Base-by-base conservation (phyloP, 495 filamentous ascomycete genomes). In the Oleoguttula mirabilis region DNA sequence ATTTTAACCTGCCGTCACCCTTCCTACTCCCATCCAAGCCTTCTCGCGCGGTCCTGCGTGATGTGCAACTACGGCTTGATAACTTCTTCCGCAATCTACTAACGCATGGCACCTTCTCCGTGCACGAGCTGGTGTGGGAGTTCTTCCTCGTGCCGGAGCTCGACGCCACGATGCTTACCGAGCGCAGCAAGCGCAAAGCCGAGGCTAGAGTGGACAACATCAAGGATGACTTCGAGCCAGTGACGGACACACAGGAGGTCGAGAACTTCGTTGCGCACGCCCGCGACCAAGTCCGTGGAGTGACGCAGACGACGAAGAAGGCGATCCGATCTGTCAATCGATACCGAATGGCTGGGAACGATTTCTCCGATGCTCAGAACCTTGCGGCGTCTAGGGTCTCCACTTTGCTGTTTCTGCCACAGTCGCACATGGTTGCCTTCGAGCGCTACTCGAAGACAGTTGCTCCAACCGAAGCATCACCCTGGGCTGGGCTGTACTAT, bases 41-140 rank as follows among this genome's bases (percentile, higher is more conserved):
- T 17, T 92, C 88, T 10, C 73, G 88, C 25, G 78, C 87, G 1
- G 73, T 93, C 5, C 67, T 96, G 25, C 78, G 84, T 45, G 86
- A 95, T 56, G 80, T 86, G 21, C 92, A 96, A 59, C 62, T 88
- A 33, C 79, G 80, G 21, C 75, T 94, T 6, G 86, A 96, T 61
- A 75, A 73, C 24, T 94, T 95, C 53, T 62, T 99, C 43, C 80
- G 82, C 33, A 82, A 86, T 6, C 69, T 99, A 17, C 68, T 99
- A 23, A 67, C 75, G 0, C 92, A 99, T 55, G 82, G 92, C 2
- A 95, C 90, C 4, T 96, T 99, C 59, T 76, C 85, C 0, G 95
- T 84, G 0, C 92, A 96, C 56, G 92, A 99, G 65, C 83, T 95
- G 71, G 68, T 99, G 5, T 99, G 92, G 92, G 92, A 99, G 53